Base-by-base conservation (phyloP, 2,329 filamentous ascomycete genomes). In the Gnomoniopsis smithogilvyi region DNA sequence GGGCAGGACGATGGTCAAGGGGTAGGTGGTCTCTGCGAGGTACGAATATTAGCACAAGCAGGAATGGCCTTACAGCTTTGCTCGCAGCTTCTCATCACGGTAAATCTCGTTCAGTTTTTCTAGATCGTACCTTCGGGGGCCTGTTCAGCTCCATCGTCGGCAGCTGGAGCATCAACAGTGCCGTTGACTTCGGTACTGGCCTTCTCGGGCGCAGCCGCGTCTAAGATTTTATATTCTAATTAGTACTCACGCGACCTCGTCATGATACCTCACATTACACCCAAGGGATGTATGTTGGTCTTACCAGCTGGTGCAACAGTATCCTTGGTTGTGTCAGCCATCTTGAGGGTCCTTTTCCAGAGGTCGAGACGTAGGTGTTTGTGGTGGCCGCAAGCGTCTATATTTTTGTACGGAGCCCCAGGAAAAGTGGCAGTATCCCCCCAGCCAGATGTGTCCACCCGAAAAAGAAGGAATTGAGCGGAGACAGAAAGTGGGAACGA, bases 1-100 rank as follows among this genome's bases (percentile, higher is more conserved):
- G 57, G 94, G 94, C 60, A 97, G 84, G 73, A 89, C 85, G 69
- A 98, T 86, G 62, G 86, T 90, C 69, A 97, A 69, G 61, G 80
- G 78, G 67, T 85, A 80, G 54, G 86, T 74, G 59, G 81, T 81
- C 74, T 80, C 67, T 69, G 49, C 2, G n/a, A 38, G 48, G 47
- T 58, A 55, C 19, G n/a, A 19, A 19, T 17, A 17, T 68, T 59
- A 68, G 65, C 60, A 48, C 60, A 51, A 54, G 57, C 48, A 15
- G n/a, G 51, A n/a, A 30, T 46, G 12, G 15, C 8, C 4, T 21
- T 3, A 17, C 43, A 36, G 15, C 15, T 51, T 21, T 21, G 3
- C 8, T 46, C n/a, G 19, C 43, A 21, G 21, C 10, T 12, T 26
- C 12, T 15, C 8, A n/a, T 19, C 4, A 17, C 48, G 19, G 43